Evolutionary conservation across 768 basidiomycete species (phyloP).

Genomic region (Amanita thiersii): DNA sequence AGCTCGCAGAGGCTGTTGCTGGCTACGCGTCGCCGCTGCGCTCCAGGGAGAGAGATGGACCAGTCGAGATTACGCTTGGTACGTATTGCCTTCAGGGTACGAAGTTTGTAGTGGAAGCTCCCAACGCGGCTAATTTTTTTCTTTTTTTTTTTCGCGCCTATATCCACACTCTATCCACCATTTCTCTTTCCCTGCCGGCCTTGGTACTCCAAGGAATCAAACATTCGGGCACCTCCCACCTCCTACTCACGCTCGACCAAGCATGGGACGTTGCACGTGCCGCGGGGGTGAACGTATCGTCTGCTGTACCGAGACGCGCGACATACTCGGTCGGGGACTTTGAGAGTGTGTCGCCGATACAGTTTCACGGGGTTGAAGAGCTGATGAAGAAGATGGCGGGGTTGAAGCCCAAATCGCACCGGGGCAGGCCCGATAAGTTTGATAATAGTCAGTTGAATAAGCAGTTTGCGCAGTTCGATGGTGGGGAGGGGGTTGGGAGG

Average conservation of each 20-base stretch:
- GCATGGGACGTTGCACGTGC: constrained; percentile 14
- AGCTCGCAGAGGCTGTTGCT: constrained; percentile 20
- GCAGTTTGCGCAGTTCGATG: constrained; percentile 18
- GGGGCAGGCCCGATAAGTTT: constrained; percentile 20
- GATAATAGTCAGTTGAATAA: constrained; percentile 39
- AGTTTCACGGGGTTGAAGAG: constrained; percentile 23
- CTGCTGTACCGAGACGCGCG: constrained; percentile 4
- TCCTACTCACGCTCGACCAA: constrained; percentile 31
- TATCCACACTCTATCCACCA: too few relatives aligned
- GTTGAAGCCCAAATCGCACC: constrained; percentile 29
- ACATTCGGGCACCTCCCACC: constrained; percentile 32
- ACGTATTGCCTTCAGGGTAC: not conserved
- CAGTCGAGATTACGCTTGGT: constrained; percentile 40
- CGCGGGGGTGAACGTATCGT: not conserved
- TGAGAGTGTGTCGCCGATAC: constrained; percentile 40
- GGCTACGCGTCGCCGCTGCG: constrained; percentile 22
- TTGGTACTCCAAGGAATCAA: constrained; percentile 29
- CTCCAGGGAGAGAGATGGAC: constrained; percentile 9
- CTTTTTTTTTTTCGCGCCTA: too few relatives aligned
- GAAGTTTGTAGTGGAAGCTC: not conserved
- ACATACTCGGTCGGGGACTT: constrained; percentile 20
- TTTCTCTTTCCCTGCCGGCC: not conserved
- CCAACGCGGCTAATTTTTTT: too few relatives aligned
- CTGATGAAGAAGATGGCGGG: constrained; percentile 28
- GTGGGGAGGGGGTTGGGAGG: constrained; percentile 19